Conservation (phyloP, 768 basidiomycete genomes). For the Phylloporus sp. region DNA sequence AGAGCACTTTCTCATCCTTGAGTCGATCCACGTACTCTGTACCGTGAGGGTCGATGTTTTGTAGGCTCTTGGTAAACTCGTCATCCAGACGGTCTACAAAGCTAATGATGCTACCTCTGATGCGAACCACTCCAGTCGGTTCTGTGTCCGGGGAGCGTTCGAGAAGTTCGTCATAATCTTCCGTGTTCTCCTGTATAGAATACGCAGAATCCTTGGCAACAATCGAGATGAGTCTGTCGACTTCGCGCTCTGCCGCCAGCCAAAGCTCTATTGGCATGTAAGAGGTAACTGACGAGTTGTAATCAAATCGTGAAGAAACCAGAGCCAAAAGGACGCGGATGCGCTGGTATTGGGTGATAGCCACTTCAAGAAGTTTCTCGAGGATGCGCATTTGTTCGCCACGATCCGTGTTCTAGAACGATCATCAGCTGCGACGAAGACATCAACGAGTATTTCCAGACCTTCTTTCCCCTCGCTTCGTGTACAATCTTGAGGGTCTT, state of each 20-base stretch:
- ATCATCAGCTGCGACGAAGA: conserved; percentile 10
- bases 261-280: conserved; percentile 94
- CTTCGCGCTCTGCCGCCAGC: conserved; percentile 81
- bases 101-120: conserved; percentile 94
- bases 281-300: conserved; percentile 79
- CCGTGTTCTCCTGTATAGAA: conserved; percentile 79
- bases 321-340: conserved; percentile 93
- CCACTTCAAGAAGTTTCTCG: conserved; percentile 80
- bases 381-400: conserved; percentile 91
- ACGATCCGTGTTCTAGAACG: conserved; percentile 86
- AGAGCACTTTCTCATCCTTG: conserved; percentile 93
- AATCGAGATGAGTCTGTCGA: conserved; percentile 82
- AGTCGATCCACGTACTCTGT: conserved; percentile 98
- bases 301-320: conserved; percentile 94
- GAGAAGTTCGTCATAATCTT: conserved; percentile 87
- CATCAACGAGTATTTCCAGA: conserved; percentile 30
- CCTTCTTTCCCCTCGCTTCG: conserved; percentile 96
- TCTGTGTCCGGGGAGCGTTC: conserved; percentile 79
- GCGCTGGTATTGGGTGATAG: conserved; percentile 84
- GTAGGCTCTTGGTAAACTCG: conserved; percentile 95
- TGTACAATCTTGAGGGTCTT: conserved; percentile 89
- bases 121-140: conserved; percentile 69
- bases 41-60: conserved; percentile 98
- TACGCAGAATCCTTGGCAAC: conserved; percentile 70
- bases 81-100: conserved; percentile 96